Percentiles rank a stretch among this genome's conserved stretches.
phyloP scores from a whole-genome alignment of 805 yeast species.

The Isabelozyma heimii region DNA sequence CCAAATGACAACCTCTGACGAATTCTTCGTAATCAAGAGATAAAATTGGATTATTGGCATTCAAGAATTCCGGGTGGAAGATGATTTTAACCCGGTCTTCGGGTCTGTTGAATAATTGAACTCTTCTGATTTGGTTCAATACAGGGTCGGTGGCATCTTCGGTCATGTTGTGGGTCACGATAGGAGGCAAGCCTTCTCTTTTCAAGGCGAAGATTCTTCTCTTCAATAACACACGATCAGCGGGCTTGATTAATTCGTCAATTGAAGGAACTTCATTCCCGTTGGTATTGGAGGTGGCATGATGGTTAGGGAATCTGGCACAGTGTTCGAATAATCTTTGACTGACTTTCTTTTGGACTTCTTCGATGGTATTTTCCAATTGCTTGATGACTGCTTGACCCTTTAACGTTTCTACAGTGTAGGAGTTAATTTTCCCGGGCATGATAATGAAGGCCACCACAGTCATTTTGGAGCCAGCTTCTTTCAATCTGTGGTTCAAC shows the following conservation, averaged over 20 bases:
- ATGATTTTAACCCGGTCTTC: constrained; percentile 91
- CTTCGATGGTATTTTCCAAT: constrained; percentile 81
- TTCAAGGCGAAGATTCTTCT: constrained; percentile 91
- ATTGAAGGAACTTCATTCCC: constrained; percentile 72
- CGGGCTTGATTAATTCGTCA: constrained; percentile 78
- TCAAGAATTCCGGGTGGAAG: constrained; percentile 96
- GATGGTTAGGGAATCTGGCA: constrained; percentile 56
- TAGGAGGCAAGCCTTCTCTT: constrained; percentile 87
- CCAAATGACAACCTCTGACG: constrained; percentile 96
- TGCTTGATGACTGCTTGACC: constrained; percentile 96
- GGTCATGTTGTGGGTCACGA: constrained; percentile 94
- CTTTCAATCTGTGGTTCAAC: constrained; percentile 82
- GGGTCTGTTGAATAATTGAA: constrained; percentile 84
- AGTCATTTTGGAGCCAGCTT: constrained; percentile 78
- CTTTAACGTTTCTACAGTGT: constrained; percentile 91
- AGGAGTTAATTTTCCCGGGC: constrained; percentile 95
- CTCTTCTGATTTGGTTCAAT: constrained; percentile 85
- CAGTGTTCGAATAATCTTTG: constrained; percentile 88
- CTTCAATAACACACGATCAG: constrained; percentile 85
- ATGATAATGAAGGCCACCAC: constrained; percentile 96
- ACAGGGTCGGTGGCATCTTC: constrained; percentile 92
- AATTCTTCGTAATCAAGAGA: constrained; percentile 95
- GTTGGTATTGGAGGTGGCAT: constrained; percentile 34
- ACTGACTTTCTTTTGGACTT: constrained; percentile 84
- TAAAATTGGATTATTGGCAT: constrained; percentile 90